These are phyloP conservation scores for Fusarium heterosporum DNA, from an alignment of 2,329 filamentous ascomycete genomes.

Conservation along the genomic window DNA sequence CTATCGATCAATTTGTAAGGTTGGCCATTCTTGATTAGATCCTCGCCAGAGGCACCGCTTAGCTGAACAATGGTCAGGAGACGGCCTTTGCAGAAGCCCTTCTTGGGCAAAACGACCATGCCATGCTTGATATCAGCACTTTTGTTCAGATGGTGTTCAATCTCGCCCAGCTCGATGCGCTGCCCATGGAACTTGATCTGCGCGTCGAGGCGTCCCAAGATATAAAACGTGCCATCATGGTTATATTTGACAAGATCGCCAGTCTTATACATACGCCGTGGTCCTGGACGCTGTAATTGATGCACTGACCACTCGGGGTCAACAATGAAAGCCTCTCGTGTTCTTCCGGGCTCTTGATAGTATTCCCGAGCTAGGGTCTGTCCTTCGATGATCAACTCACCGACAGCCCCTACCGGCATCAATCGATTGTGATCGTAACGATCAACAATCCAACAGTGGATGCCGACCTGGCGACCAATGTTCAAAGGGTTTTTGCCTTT, in stretches of 20 bases:
- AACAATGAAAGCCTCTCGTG: constrained; percentile 49
- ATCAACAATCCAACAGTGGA: constrained; percentile 47
- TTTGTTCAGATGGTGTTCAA: constrained; percentile 47
- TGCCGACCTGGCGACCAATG: constrained; percentile 34
- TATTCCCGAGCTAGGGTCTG: constrained; percentile 62
- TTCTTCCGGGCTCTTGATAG: constrained; percentile 53
- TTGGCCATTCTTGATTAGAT: constrained; percentile 15
- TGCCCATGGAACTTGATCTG: constrained; percentile 53
- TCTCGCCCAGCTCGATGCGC: constrained; percentile 50
- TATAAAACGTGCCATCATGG: constrained; percentile 42
- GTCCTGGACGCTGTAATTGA: neutral
- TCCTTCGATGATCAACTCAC: constrained; percentile 54
- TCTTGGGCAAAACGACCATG: constrained; percentile 31
- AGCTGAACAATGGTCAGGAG: constrained; percentile 33
- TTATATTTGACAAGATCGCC: constrained; percentile 46
- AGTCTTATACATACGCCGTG: constrained; percentile 39
- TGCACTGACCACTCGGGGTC: constrained; percentile 25
- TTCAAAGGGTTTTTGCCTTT: constrained; percentile 40
- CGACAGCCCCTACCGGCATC: constrained; percentile 48
- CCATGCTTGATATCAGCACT: constrained; percentile 39
- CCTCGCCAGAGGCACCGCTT: constrained; percentile 3
- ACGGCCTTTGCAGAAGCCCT: constrained; percentile 32
- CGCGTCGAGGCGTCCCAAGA: constrained; percentile 45
- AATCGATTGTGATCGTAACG: constrained; percentile 43
- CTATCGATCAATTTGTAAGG: constrained; percentile 28